Percentiles rank a stretch among this genome's conserved stretches.
Conservation (phyloP, 441 rosid species). For the Pelargonium australe region DNA sequence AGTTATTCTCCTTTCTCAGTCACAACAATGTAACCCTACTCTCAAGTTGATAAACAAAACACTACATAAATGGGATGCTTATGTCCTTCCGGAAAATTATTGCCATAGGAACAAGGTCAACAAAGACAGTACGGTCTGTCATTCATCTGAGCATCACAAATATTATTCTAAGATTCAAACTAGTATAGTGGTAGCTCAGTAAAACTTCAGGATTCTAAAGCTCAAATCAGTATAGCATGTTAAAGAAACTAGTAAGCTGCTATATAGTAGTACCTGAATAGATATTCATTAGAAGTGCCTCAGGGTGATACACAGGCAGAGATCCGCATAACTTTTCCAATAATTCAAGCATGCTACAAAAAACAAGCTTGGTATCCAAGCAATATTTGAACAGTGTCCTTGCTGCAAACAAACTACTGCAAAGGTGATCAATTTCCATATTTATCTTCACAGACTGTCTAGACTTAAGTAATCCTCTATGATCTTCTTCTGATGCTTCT, state of each 20-base stretch:
- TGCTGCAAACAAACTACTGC: slow-evolving; percentile 29
- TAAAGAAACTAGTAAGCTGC: slow-evolving; percentile 17
- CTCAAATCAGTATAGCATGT: neutral
- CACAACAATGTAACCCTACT: neutral
- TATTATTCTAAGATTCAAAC: slow-evolving; percentile 2
- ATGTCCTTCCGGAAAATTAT: slow-evolving; percentile 3
- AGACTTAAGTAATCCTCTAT: slow-evolving; percentile 22
- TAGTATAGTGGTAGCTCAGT: neutral
- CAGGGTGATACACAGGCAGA: slow-evolving; percentile 76
- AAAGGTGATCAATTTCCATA: slow-evolving; percentile 25
- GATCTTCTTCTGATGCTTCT: slow-evolving; percentile 24
- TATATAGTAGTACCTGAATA: slow-evolving; percentile 58
- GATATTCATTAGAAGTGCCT: slow-evolving; percentile 66
- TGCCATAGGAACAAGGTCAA: neutral
- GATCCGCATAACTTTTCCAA: slow-evolving; percentile 52
- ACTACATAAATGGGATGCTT: neutral
- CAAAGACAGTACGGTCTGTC: slow-evolving; percentile 1
- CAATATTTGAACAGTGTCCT: slow-evolving; percentile 26
- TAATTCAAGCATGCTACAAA: slow-evolving; percentile 51
- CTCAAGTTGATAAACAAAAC: neutral
- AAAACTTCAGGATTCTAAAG: slow-evolving; percentile 4
- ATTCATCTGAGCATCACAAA: slow-evolving; percentile 16
- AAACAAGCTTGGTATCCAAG: slow-evolving; percentile 30
- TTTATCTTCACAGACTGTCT: slow-evolving; percentile 24
- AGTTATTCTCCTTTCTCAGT: neutral